Percentiles rank a stretch among this genome's conserved stretches.
phyloP scores from a whole-genome alignment of 2,329 filamentous ascomycete genomes.

The Fusarium armeniacum region DNA sequence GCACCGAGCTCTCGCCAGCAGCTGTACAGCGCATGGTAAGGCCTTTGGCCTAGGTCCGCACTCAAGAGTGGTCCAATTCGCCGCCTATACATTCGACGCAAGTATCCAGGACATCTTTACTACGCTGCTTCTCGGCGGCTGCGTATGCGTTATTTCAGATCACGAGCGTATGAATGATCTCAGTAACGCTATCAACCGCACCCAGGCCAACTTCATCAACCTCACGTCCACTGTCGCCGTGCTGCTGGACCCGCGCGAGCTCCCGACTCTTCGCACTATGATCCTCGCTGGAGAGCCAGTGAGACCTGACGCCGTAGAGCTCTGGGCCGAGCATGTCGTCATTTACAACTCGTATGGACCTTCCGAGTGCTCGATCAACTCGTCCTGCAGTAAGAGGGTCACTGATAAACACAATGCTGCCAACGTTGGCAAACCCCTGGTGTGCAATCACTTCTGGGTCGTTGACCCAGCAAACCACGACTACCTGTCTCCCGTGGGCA shows the following conservation, averaged over 20 bases:
- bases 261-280: slow-evolving; percentile 14
- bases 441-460: slow-evolving; percentile 15
- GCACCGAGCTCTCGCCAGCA: slow-evolving; percentile 26
- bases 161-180: slow-evolving; percentile 59
- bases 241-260: slow-evolving; percentile 11
- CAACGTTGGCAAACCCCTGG: slow-evolving; percentile 17
- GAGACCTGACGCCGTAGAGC: slow-evolving; percentile 13
- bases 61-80: slow-evolving; percentile 42
- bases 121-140: slow-evolving; percentile 56
- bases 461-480: slow-evolving; percentile 12
- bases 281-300: slow-evolving; percentile 17
- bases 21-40: slow-evolving; percentile 15
- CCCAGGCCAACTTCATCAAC: slow-evolving; percentile 13
- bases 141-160: slow-evolving; percentile 67
- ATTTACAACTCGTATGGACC: slow-evolving; percentile 16
- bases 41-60: slow-evolving; percentile 16
- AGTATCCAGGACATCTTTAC: slow-evolving; percentile 30
- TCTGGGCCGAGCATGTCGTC: slow-evolving; percentile 9
- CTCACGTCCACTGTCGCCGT: slow-evolving; percentile 15
- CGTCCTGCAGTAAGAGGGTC: slow-evolving; percentile 17
- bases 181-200: slow-evolving; percentile 29
- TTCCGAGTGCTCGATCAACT: slow-evolving; percentile 14
- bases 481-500: slow-evolving; percentile 12
- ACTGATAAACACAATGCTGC: slow-evolving; percentile 15
- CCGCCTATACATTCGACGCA: slow-evolving; percentile 45